phyloP scores from a whole-genome alignment of 352 stramenopile genomes.

The Globisporangium canariense region DNA sequence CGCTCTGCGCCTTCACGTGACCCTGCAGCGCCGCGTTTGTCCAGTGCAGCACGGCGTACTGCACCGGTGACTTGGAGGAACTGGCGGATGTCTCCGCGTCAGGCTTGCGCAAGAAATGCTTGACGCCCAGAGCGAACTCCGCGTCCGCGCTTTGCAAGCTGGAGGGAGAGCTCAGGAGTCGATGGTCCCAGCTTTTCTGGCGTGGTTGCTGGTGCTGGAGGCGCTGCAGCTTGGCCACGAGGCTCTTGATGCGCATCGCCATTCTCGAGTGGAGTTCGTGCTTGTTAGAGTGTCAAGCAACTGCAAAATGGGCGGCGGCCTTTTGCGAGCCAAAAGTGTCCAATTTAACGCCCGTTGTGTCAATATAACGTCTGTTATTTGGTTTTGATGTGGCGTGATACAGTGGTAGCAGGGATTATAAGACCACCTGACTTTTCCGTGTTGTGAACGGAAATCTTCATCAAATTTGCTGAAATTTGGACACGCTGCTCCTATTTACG shows the following conservation, averaged over 20 bases:
- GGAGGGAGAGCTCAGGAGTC: background rate
- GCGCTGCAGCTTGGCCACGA: slow-evolving; percentile 7
- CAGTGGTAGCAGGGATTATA: too few species aligned
- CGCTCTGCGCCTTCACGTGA: slow-evolving; percentile 69
- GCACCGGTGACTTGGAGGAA: slow-evolving; percentile 33
- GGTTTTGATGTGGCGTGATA: background rate
- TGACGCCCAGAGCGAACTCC: slow-evolving; percentile 62
- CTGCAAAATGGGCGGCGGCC: background rate
- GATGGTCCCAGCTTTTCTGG: background rate
- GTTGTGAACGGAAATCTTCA: too few species aligned
- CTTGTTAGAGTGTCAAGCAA: slow-evolving; percentile 2
- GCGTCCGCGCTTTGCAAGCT: slow-evolving; percentile 22
- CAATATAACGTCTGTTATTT: background rate
- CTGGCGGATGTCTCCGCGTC: slow-evolving; percentile 13
- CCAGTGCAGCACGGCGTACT: slow-evolving; percentile 70
- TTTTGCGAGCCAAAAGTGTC: background rate
- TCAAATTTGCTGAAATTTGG: too few species aligned
- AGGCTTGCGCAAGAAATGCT: slow-evolving; percentile 49
- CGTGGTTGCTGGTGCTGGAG: background rate
- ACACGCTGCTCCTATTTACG: background rate
- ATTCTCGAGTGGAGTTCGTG: background rate
- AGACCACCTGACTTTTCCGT: too few species aligned
- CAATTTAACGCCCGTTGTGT: background rate
- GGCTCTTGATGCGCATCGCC: slow-evolving; percentile 1
- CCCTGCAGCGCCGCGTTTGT: slow-evolving; percentile 67